Evolutionary conservation across 78 protist species (phyloP), one percentile per base, ranked within the genome.

Genomic region (Dictyostelium firmibasis): DNA sequence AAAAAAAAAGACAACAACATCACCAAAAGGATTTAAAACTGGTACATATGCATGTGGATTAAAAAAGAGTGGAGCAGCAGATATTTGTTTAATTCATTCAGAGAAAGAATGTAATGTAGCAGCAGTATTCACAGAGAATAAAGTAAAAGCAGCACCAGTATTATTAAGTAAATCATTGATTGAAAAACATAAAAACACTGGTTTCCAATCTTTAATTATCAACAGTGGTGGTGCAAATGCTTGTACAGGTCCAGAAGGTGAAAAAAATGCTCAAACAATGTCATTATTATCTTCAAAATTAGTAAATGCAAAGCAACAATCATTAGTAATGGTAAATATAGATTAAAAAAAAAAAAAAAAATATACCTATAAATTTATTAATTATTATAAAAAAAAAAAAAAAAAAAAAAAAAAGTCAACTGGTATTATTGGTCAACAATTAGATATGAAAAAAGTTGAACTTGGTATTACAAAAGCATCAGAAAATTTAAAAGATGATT

Each of bases 211-310:
- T 18, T 64, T 96, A 27, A 38, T 96, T 25, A 86, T 96, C 50
- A 96, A 96, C 67, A 81, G 92, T 78, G 97, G 97, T 85, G 94
- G 97, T 67, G 97, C 97, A 14, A 96, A 96, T 84, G 97, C 97
- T 9, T 96, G 97, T 50, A 96, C 97, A 31, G 97, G 96, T 75
- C 94, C 92, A 20, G 78, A 91, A 20, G 97, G 97, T 70, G 77
- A 77, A 57, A 74, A 29, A n/a, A 83, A 93, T 83, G 91, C 96
- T 16, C 29, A 76, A 33, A 43, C 47, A 33, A 81, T 81, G 96
- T 85, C 91, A 4, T 67, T 16, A 29, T 50, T 85, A 11, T 86
- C 97, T 29, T 69, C 91, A 6, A 41, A 20, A 41, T 81, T 62
- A 47, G 50, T 70, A 18, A 67, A 62, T 20, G 78, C 85, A 38